phyloP scores from a whole-genome alignment of 768 basidiomycete species.

The Kwoniella bestiolae region DNA sequence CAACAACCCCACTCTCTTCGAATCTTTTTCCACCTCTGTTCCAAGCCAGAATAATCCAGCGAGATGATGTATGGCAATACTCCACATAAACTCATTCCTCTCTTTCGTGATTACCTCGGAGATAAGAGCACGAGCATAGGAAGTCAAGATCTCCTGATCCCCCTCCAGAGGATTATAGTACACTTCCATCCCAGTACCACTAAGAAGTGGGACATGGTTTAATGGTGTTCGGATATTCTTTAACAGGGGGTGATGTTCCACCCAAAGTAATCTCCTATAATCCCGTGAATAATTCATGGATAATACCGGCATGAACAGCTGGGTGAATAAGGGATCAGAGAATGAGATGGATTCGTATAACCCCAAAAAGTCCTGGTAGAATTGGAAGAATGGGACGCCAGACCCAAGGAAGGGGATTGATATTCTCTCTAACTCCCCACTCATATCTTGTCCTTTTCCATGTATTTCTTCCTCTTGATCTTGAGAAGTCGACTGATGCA shows the following conservation, averaged over 20 bases:
- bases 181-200: neutral
- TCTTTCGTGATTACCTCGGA: conserved; percentile 31
- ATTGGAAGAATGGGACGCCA: conserved; percentile 84
- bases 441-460: neutral
- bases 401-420: conserved; percentile 48
- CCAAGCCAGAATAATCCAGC: conserved; percentile 23
- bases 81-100: conserved; percentile 38
- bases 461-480: neutral
- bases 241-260: conserved; percentile 65
- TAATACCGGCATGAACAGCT: conserved; percentile 74
- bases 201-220: conserved; percentile 61
- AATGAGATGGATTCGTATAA: conserved; percentile 93
- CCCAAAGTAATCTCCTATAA: conserved; percentile 83
- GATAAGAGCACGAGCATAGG: conserved; percentile 38
- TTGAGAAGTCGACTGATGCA: conserved; percentile 55
- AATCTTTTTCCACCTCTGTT: conserved; percentile 9
- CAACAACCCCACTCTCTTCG: conserved; percentile 21
- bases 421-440: conserved; percentile 23
- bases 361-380: conserved; percentile 85
- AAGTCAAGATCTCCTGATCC: conserved; percentile 42
- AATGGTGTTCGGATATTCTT: conserved; percentile 47
- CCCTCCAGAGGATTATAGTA: conserved; percentile 46
- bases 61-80: conserved; percentile 42
- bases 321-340: conserved; percentile 73
- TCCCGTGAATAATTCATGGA: conserved; percentile 77